These are phyloP conservation scores for Trichoderma sp. DNA, from an alignment of 2,329 filamentous ascomycete species.

Conservation along the genomic window DNA sequence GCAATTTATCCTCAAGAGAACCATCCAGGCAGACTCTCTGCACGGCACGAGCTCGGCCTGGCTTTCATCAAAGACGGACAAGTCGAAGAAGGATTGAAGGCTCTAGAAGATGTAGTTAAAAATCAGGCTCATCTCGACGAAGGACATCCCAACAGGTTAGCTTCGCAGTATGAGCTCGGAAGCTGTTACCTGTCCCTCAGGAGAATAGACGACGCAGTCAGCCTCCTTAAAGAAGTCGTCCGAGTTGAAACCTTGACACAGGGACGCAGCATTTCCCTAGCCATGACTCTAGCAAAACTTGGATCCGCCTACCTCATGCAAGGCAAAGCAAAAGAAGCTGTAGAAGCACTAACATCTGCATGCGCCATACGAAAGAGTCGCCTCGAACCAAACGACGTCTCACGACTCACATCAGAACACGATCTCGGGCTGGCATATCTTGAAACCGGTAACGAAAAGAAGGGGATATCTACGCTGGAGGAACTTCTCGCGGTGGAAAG, in stretches of 20 bases:
- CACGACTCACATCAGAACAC: conserved; percentile 4
- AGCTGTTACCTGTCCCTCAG: background rate
- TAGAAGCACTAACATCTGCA: background rate
- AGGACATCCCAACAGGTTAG: background rate
- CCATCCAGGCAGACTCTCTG: too few relatives aligned
- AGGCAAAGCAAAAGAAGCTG: background rate
- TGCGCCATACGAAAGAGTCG: background rate
- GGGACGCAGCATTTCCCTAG: background rate
- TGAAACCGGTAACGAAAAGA: background rate
- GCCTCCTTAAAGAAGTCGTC: background rate
- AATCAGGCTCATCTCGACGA: too few relatives aligned
- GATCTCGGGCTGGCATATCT: conserved; percentile 2
- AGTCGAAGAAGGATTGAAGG: too few relatives aligned
- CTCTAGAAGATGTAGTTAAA: too few relatives aligned
- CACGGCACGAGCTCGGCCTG: too few relatives aligned
- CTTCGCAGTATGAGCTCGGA: conserved; percentile 14
- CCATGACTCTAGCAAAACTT: background rate
- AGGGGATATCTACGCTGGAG: conserved; percentile 17
- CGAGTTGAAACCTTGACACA: background rate
- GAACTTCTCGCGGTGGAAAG: background rate
- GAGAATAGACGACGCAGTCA: background rate
- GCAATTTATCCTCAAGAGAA: too few relatives aligned
- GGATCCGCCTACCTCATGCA: background rate
- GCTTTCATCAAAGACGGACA: too few relatives aligned
- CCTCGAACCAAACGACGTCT: background rate